These are phyloP conservation scores for Lentinus tigrinus DNA, from an alignment of 768 basidiomycete species.

Conservation along the genomic window DNA sequence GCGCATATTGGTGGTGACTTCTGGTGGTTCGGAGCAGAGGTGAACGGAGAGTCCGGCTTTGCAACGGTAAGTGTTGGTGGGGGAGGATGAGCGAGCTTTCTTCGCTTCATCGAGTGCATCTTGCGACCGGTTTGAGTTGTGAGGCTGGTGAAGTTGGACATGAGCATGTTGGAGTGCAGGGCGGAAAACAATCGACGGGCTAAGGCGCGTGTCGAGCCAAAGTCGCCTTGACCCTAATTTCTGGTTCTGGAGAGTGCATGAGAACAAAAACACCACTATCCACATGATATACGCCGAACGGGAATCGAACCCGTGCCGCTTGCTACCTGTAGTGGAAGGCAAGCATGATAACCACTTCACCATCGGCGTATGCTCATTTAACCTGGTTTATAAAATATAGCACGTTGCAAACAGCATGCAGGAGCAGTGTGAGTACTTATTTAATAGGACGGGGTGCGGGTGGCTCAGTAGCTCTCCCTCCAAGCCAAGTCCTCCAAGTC, in stretches of 20 bases:
- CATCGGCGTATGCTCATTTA: constrained; percentile 50
- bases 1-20: constrained; percentile 1
- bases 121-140: neutral
- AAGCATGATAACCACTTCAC: constrained; percentile 94
- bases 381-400: neutral
- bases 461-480: neutral
- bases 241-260: no score
- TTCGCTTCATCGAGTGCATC: constrained; percentile 1
- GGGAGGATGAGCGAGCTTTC: neutral
- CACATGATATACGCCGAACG: constrained; percentile 33
- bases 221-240: no score
- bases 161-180: neutral
- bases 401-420: no score
- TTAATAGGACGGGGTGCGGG: neutral
- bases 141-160: neutral
- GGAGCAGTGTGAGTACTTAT: neutral
- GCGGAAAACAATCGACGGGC: neutral
- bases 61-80: neutral
- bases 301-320: constrained; percentile 39
- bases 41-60: neutral
- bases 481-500: neutral
- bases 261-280: no score
- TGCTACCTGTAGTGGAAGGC: constrained; percentile 63
- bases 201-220: no score
- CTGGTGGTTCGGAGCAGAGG: neutral